Conservation (phyloP, 441 rosid species). For the Capsella rubella region DNA sequence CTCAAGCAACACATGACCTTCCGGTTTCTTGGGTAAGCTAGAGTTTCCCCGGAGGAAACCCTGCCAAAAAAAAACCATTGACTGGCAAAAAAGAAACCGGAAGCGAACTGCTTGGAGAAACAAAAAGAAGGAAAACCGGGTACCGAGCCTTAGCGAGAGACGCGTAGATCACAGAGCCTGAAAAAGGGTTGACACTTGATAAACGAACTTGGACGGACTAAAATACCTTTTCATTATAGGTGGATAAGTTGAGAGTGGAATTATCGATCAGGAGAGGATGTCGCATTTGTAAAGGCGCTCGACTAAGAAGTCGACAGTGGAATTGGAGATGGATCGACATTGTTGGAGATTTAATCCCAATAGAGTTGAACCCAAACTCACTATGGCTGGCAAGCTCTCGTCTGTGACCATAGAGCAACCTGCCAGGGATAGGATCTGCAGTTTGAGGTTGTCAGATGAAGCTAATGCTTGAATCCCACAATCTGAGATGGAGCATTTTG, state of each 20-base stretch:
- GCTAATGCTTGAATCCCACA: constrained; percentile 69
- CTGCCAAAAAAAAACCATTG: constrained; percentile 39
- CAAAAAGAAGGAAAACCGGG: constrained; percentile 33
- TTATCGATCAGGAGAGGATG: constrained; percentile 63
- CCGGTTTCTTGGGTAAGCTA: constrained; percentile 28
- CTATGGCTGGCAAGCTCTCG: constrained; percentile 59
- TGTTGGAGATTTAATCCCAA: constrained; percentile 81
- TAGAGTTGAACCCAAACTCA: constrained; percentile 61
- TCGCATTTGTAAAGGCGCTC: constrained; percentile 85
- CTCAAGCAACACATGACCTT: constrained; percentile 36
- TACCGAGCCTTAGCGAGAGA: constrained; percentile 43
- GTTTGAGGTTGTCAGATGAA: constrained; percentile 53
- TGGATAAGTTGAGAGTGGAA: constrained; percentile 2
- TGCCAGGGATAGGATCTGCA: constrained; percentile 70
- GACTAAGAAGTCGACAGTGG: constrained; percentile 60
- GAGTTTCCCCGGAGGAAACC: constrained; percentile 8
- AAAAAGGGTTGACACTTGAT: constrained; percentile 55
- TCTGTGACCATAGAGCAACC: constrained; percentile 79
- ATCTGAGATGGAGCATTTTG: constrained; percentile 73
- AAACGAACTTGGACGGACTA: constrained; percentile 24
- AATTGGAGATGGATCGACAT: constrained; percentile 68
- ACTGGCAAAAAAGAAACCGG: constrained; percentile 44
- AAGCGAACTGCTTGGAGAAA: constrained; percentile 37
- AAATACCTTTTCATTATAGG: constrained; percentile 29
- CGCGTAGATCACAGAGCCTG: constrained; percentile 65